phyloP scores from a whole-genome alignment of 225 moss, liverwort and hornwort species.

The Polytrichum formosum region DNA sequence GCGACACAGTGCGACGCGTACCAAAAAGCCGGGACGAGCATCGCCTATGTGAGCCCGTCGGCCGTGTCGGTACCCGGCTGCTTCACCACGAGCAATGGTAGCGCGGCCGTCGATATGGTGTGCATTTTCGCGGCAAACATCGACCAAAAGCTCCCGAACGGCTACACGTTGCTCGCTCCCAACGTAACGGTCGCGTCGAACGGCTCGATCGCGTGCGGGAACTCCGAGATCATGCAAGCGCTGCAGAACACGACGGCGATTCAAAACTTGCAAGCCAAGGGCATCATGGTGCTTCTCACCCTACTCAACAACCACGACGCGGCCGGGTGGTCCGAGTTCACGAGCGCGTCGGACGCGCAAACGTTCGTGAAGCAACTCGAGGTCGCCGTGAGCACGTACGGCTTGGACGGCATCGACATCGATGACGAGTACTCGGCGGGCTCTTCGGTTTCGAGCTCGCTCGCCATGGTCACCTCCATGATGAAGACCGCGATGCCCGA shows the following conservation, averaged over 20 bases:
- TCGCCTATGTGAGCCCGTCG: conserved; percentile 1
- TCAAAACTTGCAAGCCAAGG: background rate
- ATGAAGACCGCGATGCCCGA: background rate
- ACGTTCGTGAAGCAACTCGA: background rate
- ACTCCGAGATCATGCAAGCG: no score
- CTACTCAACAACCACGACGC: background rate
- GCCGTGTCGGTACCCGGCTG: background rate
- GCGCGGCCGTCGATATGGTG: background rate
- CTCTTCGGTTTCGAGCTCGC: background rate
- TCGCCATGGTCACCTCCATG: conserved; percentile 4
- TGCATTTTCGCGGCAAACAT: background rate
- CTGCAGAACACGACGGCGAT: background rate
- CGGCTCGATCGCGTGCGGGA: background rate
- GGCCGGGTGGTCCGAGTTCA: background rate
- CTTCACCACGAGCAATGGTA: background rate
- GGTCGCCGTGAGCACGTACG: background rate
- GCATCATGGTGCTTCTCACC: background rate
- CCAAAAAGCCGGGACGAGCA: conserved; percentile 1
- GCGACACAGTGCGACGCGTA: background rate
- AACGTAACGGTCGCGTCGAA: background rate
- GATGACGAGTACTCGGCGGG: background rate
- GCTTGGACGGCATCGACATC: conserved; percentile 3
- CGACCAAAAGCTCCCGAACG: background rate
- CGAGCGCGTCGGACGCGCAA: background rate
- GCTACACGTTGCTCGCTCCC: background rate